Evolutionary conservation across 108 stramenopile species (phyloP), one percentile per base, ranked within the genome.

Genomic region (Pseudonitzschia pungens): DNA sequence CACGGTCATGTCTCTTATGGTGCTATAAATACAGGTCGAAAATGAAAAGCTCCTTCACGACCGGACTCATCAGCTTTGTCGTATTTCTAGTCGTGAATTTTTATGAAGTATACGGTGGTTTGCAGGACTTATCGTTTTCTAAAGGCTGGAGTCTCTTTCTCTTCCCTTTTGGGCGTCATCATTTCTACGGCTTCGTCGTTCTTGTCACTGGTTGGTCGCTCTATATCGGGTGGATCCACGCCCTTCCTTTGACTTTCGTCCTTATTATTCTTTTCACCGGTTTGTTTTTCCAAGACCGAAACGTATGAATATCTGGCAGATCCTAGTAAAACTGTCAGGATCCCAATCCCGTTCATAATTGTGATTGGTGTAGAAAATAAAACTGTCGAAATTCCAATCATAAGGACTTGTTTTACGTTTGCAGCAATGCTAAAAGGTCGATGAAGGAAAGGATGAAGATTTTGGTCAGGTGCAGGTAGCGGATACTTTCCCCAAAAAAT

Each of bases 381-480:
- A 26, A 89, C 77, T 1, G 86, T 89, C 1, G 75, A 75, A 32
- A 90, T 58, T 52, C 68, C 75, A 66, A 88, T 89, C 87, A 90
- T 89, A 14, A 90, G 20, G 0, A 92, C 95, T 80, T 96, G 95
- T 64, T 96, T 96, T 52, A 93, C 91, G 78, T 96, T 96, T 36
- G 95, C 91, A 14, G 92, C 85, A 53, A 96, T 93, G 28, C 66
- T 67, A 26, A 29, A 10, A 10, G 11, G 31, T 40, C 26, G 8
- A 62, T 10, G 31, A 20, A 9, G 36, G 0, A 62, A 31, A 29
- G 0, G 4, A 58, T 16, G 27, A 15, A 58, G 57, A 21, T 53
- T 18, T 53, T 53, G 4, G n/a, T 53, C 5, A 60, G 28, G 31
- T 11, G 15, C 7, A 29, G 54, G 26, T 60, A 28, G 26, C 27